A percentile compares a stretch with the other conserved stretches of the same genome.
phyloP scores from a whole-genome alignment of 2,329 filamentous ascomycete species.

The Pseudogymnoascus sp. region DNA sequence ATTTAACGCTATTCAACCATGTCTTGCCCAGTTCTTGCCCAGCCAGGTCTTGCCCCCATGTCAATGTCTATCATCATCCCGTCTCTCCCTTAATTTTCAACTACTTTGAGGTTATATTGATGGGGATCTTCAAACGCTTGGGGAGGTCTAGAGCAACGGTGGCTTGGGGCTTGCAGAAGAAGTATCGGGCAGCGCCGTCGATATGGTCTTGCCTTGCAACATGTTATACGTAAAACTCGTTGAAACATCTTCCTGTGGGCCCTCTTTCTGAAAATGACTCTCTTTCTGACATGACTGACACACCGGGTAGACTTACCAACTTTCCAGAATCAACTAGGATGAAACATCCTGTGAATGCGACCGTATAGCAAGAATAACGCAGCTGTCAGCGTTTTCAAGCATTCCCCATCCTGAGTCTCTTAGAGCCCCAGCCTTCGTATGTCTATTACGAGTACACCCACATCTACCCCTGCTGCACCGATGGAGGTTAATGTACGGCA shows the following conservation, averaged over 20 bases:
- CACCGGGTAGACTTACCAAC: background rate
- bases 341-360: background rate
- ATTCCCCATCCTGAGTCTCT: background rate
- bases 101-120: background rate
- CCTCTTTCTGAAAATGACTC: background rate
- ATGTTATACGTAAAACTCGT: background rate
- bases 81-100: too few species aligned
- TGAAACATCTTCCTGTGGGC: background rate
- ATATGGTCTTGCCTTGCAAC: background rate
- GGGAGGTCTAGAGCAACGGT: background rate
- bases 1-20: background rate
- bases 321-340: background rate
- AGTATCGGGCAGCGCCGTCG: background rate
- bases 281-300: background rate
- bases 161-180: background rate
- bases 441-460: too few species aligned
- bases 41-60: background rate
- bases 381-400: background rate
- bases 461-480: background rate
- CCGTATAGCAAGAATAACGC: background rate
- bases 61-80: background rate
- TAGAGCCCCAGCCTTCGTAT: too few species aligned
- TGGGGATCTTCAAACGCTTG: background rate
- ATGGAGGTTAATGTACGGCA: background rate
- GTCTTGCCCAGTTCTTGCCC: background rate